Evolutionary conservation across 2,329 filamentous ascomycete genomes (phyloP).

Genomic region (Fusarium sarcochroum): DNA sequence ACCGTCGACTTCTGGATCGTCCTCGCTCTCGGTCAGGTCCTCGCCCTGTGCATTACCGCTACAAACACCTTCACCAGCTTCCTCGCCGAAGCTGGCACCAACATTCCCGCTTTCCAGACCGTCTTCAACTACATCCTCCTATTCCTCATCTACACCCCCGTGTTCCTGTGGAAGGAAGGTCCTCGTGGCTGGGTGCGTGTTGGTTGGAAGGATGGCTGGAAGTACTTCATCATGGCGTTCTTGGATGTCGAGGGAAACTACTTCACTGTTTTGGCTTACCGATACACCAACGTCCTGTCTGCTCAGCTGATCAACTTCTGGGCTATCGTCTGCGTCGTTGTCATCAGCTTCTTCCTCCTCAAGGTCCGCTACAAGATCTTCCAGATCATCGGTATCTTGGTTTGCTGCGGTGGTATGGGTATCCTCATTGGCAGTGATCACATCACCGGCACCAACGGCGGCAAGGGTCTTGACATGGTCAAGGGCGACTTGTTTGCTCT

Average conservation of each 20-base stretch:
- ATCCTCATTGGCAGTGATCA: slow-evolving; percentile 90
- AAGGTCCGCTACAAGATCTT: slow-evolving; percentile 89
- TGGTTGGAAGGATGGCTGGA: slow-evolving; percentile 83
- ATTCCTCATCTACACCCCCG: slow-evolving; percentile 83
- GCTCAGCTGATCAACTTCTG: slow-evolving; percentile 98
- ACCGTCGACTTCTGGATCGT: slow-evolving; percentile 92
- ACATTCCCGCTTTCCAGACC: slow-evolving; percentile 94
- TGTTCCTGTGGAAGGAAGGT: slow-evolving; percentile 85
- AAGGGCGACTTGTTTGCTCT: slow-evolving; percentile 96
- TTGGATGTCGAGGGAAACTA: slow-evolving; percentile 98
- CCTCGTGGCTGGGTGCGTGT: slow-evolving; percentile 76
- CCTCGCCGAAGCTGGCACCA: slow-evolving; percentile 75
- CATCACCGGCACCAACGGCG: slow-evolving; percentile 81
- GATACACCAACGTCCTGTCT: slow-evolving; percentile 90
- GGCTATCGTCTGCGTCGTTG: slow-evolving; percentile 93
- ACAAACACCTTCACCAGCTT: slow-evolving; percentile 93
- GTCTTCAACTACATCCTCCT: slow-evolving; percentile 95
- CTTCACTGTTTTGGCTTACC: slow-evolving; percentile 95
- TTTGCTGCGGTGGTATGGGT: slow-evolving; percentile 93
- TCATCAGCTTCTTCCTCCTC: slow-evolving; percentile 85
- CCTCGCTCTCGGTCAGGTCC: slow-evolving; percentile 83
- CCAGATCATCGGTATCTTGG: slow-evolving; percentile 87
- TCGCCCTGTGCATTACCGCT: slow-evolving; percentile 89
- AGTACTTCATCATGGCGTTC: slow-evolving; percentile 92
- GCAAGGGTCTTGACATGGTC: slow-evolving; percentile 77